Base-by-base conservation (phyloP, 2,329 filamentous ascomycete genomes). In the Tolypocladium sp. region DNA sequence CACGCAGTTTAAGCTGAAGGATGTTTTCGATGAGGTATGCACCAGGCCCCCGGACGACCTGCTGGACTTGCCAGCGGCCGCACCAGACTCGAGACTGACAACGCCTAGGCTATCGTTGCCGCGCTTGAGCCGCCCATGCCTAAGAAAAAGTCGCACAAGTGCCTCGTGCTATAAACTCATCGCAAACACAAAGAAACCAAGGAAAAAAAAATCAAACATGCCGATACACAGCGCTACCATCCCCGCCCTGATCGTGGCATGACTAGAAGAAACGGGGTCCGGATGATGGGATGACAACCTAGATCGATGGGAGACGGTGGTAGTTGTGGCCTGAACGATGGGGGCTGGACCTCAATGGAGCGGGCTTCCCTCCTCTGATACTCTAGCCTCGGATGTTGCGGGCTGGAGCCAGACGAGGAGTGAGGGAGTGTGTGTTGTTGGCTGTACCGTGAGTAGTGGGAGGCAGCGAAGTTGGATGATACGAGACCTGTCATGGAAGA, bases 1-100 rank as follows among this genome's bases (percentile, higher is more conserved):
- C 74, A 97, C 94, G 63, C 94, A 99, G 80, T 97, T 92, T 79
- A 97, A 97, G 79, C 79, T 99, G 65, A 99, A 99, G 82, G 94
- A 97, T 72, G 94, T 99, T 22, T 99, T 99, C 76, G 94, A 99
- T 70, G 94, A 97, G 89, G 92, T 96, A 83, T 67, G 83, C 41
- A 37, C 10, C 13, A 37, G 42, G 20, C 35, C 58, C 33, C 60
- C 49, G 9, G 27, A 35, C 20, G 30, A 4, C 20, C 20, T 37
- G 20, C 49, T 22, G 20, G 17, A 13, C 27, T 20, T 33, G 17
- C 27, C 49, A n/a, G 49, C 17, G 8, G 3, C 27, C 9, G 27
- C 17, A 22, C 27, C 20, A 9, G 33, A 25, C 35, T 13, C 33
- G 35, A 27, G 42, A 56, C 63, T 70, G 58, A 69, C 60, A n/a